Evolutionary conservation across 805 yeast species (phyloP), one percentile per base, ranked within the genome.

Genomic region (Cyberlindnera petersonii): DNA sequence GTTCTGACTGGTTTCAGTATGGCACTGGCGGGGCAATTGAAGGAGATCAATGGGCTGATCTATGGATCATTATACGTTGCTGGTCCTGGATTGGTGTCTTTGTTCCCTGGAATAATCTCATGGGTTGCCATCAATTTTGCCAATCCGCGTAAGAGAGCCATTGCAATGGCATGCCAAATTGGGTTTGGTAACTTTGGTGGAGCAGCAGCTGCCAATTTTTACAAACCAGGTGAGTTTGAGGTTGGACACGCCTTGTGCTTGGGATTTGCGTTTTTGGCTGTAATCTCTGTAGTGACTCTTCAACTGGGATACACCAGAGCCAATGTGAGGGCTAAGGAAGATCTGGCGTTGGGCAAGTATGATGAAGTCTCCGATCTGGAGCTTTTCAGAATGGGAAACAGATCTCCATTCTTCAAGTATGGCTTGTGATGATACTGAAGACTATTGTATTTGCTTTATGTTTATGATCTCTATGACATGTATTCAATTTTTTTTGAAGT

Each of bases 301-400:
- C 47, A 50, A 4, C 11, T 46, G 22, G 55, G 52, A 6, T 63
- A 62, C 46, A 33, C 43, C 9, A 33, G 46, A 9, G 51, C 50
- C 24, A 64, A 64, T 40, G 43, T 32, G 30, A 48, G 55, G 35
- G 47, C 61, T 18, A 44, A 46, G 34, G 43, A 40, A 16, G 62
- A 56, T 29, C 44, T 63, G 26, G 35, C 47, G 16, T 54, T 53
- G 20, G 72, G 70, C 1, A 50, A 48, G 24, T 66, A 56, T 40
- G 65, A 57, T 36, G 47, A 44, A 4, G 37, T 42, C 30, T 46
- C 58, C 9, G 59, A 53, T 15, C 43, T 52, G 24, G 61, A 67
- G 29, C 48, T 69, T 34, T 46, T 59, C 19, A 61, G 59, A 39
- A 52, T 68, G 68, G 75, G 74, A 17, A 72, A 69, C 53, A 63